Evolutionary conservation across 2,329 filamentous ascomycete species (phyloP), one percentile per base, ranked within the genome.

Genomic region (Fusarium sp.): DNA sequence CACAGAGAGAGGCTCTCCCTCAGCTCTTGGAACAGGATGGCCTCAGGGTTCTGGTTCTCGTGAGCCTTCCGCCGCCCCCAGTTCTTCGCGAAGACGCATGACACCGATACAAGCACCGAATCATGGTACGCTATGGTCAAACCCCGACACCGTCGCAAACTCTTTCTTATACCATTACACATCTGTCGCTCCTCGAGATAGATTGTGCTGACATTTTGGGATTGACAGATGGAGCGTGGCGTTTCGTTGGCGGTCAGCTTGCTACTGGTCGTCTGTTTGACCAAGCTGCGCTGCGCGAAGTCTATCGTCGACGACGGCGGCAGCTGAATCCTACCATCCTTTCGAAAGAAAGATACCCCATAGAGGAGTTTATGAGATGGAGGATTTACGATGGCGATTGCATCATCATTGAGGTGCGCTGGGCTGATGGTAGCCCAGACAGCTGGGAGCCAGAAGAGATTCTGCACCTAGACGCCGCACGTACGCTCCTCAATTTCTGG

Each of bases 401-500:
- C 11, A 13, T 42, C 18, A 27, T 32, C 9, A 20, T 46, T 26
- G 3, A 14, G 8, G 32, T 66, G 9, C 9, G 50, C 30, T 65
- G 30, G 35, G 42, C 14, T 5, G 44, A 55, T 27, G 32, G 26
- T 14, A 42, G 37, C 26, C 23, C 42, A 4, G 26, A 56, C 14
- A 17, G 26, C 13, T 49, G 48, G 41, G 26, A 66, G 27, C 26
- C 46, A 5, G 64, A 65, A 12, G 40, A 53, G 41, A 33, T 66
- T 23, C 32, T 55, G 7, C 46, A 64, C 26, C 15, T 30, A 7
- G 60, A 61, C 23, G 27, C n/a, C 7, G 26, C 33, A 10, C 8
- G 9, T 13, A 20, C 27, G 7, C 14, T 55, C 17, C 32, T 62
- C 13, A 18, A 33, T 26, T 62, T 42, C 37, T 64, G 60, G 56